Percentiles rank a stretch among this genome's conserved stretches.
These are phyloP conservation scores for Noccaea caerulescens DNA, from an alignment of 345 rosid species.

Conservation along the genomic window DNA sequence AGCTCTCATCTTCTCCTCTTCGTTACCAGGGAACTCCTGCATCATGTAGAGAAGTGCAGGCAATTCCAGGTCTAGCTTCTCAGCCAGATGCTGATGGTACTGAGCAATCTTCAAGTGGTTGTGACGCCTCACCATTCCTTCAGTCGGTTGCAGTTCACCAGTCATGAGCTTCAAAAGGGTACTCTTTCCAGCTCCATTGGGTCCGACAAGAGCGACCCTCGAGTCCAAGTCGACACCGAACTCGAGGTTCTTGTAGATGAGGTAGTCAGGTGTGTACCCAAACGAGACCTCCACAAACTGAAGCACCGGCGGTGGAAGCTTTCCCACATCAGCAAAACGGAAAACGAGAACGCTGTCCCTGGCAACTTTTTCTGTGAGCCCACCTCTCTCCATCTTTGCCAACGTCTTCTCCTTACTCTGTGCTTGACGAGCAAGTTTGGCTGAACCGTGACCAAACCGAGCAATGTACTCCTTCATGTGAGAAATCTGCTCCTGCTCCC, in stretches of 20 bases:
- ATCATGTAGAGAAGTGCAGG: constrained; percentile 90
- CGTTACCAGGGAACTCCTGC: constrained; percentile 85
- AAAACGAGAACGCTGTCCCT: constrained; percentile 84
- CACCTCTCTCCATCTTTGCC: constrained; percentile 99
- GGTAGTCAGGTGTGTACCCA: constrained; percentile 86
- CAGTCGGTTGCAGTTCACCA: constrained; percentile 77
- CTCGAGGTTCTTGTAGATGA: constrained; percentile 82
- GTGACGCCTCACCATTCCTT: constrained; percentile 98
- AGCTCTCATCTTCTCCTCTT: constrained; percentile 97
- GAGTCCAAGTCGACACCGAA: constrained; percentile 98
- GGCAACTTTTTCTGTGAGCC: constrained; percentile 83
- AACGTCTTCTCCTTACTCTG: constrained; percentile 99
- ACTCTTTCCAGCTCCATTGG: constrained; percentile 99
- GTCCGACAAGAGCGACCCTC: constrained; percentile 92
- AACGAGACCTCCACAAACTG: constrained; percentile 96
- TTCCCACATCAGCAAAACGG: constrained; percentile 90
- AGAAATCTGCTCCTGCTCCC: constrained; percentile 99
- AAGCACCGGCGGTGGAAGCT: constrained; percentile 97
- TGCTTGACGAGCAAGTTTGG: constrained; percentile 97
- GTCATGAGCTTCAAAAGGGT: constrained; percentile 97
- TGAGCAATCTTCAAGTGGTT: constrained; percentile 95
- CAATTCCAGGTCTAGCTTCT: constrained; percentile 85
- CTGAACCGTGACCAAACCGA: constrained; percentile 98
- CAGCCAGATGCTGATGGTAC: constrained; percentile 93
- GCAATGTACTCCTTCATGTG: constrained; percentile 99